Evolutionary conservation across 257 asterid species (phyloP), one percentile per base, ranked within the genome.

Genomic region (Phtheirospermum japonicum): DNA sequence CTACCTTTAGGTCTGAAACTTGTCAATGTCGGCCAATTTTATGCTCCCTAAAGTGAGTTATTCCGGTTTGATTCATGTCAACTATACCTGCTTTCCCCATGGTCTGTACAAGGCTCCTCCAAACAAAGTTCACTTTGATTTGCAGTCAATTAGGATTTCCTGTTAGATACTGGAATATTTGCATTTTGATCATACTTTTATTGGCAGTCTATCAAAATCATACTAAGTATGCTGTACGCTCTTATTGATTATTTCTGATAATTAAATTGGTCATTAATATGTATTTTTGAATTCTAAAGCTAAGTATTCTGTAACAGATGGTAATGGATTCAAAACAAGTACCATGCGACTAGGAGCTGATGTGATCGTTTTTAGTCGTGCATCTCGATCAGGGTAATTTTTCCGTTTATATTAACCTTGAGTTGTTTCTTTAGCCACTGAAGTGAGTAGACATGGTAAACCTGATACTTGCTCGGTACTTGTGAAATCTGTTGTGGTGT

Each of bases 301-400:
- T 40, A 69, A 59, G 34, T 73, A 66, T 67, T 71, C 46, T 68
- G 13, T 59, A 23, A 51, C 86, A 90, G 97, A 90, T 77, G 97
- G 97, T 63, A 90, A 90, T 80, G 97, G 97, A 69, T 90, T 90
- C 80, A 90, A 90, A 85, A 90, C 97, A 69, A 90, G 97, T 75
- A 90, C 97, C 77, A 90, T 90, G 97, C 84, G 97, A 28, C 74
- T 90, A 59, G 97, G 97, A 12, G 95, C 97, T 65, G 97, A 90
- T 67, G 97, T 77, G 52, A 83, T 90, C 9, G 97, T 90, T 62
- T 87, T 90, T 66, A 85, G 88, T 67, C 94, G 96, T 65, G 65
- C 94, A 62, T 60, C 79, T 58, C 86, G 40, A 60, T 76, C 93
- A n/a, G 85, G 96, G 96, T 87, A 85, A 55, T 51, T 7, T 4